These are phyloP conservation scores for Agastache rugosa DNA, from an alignment of 257 asterid genomes.

Conservation along the genomic window DNA sequence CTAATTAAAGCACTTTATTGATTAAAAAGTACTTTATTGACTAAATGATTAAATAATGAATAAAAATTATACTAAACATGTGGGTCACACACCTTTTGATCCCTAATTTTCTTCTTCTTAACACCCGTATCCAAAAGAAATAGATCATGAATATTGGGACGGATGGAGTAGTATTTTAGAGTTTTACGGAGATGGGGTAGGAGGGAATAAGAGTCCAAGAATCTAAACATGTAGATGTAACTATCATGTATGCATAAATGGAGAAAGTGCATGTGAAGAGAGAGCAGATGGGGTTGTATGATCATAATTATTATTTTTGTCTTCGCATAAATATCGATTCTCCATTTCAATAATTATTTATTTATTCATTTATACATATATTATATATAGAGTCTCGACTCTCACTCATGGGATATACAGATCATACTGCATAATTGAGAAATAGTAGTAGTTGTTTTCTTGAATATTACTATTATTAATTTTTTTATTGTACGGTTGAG, in stretches of 20 bases:
- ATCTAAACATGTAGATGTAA: constrained; percentile 43
- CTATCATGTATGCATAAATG: constrained; percentile 49
- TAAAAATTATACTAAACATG: too few relatives aligned
- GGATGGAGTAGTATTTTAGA: too few relatives aligned
- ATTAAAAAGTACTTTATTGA: too few relatives aligned
- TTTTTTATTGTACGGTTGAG: constrained; percentile 25
- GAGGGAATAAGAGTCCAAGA: constrained; percentile 48
- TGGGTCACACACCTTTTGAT: too few relatives aligned
- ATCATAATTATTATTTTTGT: constrained; percentile 47
- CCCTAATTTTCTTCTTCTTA: too few relatives aligned
- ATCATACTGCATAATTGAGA: constrained; percentile 33
- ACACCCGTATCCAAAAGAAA: too few relatives aligned
- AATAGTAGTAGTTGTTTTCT: constrained; percentile 31
- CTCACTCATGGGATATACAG: constrained; percentile 29
- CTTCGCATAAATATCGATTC: constrained; percentile 37
- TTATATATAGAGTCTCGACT: not conserved
- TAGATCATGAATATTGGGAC: too few relatives aligned
- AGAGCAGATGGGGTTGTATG: constrained; percentile 38
- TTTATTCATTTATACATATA: not conserved
- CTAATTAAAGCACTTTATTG: too few relatives aligned
- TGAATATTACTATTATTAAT: not conserved
- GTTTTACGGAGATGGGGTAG: constrained; percentile 32
- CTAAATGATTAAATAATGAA: too few relatives aligned
- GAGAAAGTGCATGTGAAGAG: constrained; percentile 58
- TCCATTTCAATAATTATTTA: constrained; percentile 12